A percentile compares a stretch with the other conserved stretches of the same genome.
phyloP scores from a whole-genome alignment of 2,329 filamentous ascomycete genomes.

The Cryphonectria radicalis region DNA sequence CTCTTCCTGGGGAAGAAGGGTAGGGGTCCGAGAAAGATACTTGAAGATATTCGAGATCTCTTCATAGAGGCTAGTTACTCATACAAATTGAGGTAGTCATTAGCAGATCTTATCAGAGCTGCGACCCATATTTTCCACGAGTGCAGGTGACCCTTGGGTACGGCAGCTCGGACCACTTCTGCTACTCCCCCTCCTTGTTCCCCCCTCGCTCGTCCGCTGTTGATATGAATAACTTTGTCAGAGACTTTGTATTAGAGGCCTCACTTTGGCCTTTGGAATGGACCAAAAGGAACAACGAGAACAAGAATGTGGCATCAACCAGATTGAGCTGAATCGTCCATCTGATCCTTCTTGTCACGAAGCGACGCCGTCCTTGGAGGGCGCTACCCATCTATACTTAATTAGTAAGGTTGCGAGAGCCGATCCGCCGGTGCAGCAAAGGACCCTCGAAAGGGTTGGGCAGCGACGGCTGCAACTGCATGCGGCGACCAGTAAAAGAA shows the following conservation, averaged over 20 bases:
- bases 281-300: no score
- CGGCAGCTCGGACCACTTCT: slow-evolving; percentile 6
- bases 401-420: no score
- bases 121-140: neutral
- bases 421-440: neutral
- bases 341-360: no score
- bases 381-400: no score
- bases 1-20: neutral
- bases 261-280: no score
- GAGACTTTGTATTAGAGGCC: neutral
- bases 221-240: neutral
- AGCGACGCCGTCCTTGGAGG: no score
- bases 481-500: neutral
- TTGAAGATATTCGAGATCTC: neutral
- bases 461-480: neutral
- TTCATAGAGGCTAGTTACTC: rapidly evolving
- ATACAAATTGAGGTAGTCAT: neutral
- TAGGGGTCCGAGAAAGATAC: neutral
- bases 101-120: neutral
- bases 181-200: neutral
- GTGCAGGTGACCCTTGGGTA: slow-evolving; percentile 5
- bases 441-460: neutral
- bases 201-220: neutral
- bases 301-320: neutral
- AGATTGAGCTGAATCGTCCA: no score